A percentile compares a stretch with the other conserved stretches of the same genome.
Evolutionary conservation across 805 yeast genomes (phyloP).

Genomic region (Candida railenensis): DNA sequence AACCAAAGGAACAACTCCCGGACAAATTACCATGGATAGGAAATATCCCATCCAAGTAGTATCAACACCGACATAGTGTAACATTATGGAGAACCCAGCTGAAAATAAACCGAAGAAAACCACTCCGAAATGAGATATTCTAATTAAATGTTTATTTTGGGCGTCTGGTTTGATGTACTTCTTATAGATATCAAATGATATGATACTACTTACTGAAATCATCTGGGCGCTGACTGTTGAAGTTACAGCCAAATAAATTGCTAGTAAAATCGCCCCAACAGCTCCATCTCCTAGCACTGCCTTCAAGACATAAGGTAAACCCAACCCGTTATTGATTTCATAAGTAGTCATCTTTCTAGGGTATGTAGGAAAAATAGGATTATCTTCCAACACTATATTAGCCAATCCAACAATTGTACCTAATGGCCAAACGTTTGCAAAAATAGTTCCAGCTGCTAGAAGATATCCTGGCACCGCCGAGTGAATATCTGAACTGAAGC

Average conservation of each 20-base stretch:
- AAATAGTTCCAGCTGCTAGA: constrained; percentile 30
- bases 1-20: constrained; percentile 38
- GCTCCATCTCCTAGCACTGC: constrained; percentile 31
- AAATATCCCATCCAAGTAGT: constrained; percentile 34
- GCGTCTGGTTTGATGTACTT: constrained; percentile 44
- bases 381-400: constrained; percentile 24
- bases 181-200: constrained; percentile 48
- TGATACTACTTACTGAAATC: constrained; percentile 38
- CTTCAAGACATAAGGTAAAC: constrained; percentile 28
- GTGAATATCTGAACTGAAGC: constrained; percentile 32
- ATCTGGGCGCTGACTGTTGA: constrained; percentile 41
- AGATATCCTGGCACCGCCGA: constrained; percentile 39
- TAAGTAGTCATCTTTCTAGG: constrained; percentile 25
- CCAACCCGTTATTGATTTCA: constrained; percentile 30
- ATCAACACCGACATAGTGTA: constrained; percentile 27
- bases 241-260: constrained; percentile 39
- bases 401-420: constrained; percentile 36
- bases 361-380: constrained; percentile 28
- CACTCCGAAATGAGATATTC: constrained; percentile 43
- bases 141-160: constrained; percentile 37
- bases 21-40: constrained; percentile 33
- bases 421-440: constrained; percentile 34
- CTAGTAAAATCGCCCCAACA: constrained; percentile 29
- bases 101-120: constrained; percentile 35
- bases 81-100: constrained; percentile 38